Conservation (phyloP, 805 yeast genomes). For the Danielia reshetovae region DNA sequence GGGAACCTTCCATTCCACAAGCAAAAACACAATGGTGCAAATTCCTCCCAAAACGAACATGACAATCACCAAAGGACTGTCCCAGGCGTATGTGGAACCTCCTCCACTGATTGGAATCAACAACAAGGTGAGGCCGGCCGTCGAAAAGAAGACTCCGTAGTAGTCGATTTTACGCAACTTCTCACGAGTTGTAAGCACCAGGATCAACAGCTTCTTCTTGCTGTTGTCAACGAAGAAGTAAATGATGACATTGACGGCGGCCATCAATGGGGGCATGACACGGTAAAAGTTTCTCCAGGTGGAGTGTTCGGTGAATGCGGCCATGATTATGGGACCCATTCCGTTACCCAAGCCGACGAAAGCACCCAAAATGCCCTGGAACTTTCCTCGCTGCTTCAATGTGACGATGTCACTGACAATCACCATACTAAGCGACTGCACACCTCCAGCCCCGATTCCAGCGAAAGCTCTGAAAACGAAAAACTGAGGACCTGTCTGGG, state of each 20-base stretch:
- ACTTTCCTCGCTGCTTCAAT: slow-evolving; percentile 48
- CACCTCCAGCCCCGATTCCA: slow-evolving; percentile 59
- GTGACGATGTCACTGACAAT: slow-evolving; percentile 55
- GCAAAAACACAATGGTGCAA: slow-evolving; percentile 37
- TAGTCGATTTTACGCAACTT: slow-evolving; percentile 49
- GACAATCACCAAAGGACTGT: slow-evolving; percentile 33
- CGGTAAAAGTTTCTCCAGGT: slow-evolving; percentile 56
- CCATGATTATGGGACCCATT: slow-evolving; percentile 54
- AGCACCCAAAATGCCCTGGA: slow-evolving; percentile 51
- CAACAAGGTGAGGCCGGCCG: slow-evolving; percentile 46
- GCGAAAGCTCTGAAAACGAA: slow-evolving; percentile 50
- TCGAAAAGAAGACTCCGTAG: slow-evolving; percentile 45
- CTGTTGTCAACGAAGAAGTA: slow-evolving; percentile 36
- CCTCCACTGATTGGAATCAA: slow-evolving; percentile 61
- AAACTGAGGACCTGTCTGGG: slow-evolving; percentile 41
- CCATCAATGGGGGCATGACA: slow-evolving; percentile 41
- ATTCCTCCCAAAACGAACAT: slow-evolving; percentile 33
- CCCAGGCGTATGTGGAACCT: slow-evolving; percentile 57
- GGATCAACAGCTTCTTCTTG: slow-evolving; percentile 19
- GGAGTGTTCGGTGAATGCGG: slow-evolving; percentile 41
- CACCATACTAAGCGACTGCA: slow-evolving; percentile 47
- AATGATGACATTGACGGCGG: slow-evolving; percentile 26
- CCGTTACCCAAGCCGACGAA: slow-evolving; percentile 50
- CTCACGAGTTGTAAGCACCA: slow-evolving; percentile 26
- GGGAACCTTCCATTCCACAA: slow-evolving; percentile 49